A percentile compares a stretch with the other conserved stretches of the same genome.
Conservation (phyloP, 495 filamentous ascomycete genomes). For the Bacidia gigantensis region DNA sequence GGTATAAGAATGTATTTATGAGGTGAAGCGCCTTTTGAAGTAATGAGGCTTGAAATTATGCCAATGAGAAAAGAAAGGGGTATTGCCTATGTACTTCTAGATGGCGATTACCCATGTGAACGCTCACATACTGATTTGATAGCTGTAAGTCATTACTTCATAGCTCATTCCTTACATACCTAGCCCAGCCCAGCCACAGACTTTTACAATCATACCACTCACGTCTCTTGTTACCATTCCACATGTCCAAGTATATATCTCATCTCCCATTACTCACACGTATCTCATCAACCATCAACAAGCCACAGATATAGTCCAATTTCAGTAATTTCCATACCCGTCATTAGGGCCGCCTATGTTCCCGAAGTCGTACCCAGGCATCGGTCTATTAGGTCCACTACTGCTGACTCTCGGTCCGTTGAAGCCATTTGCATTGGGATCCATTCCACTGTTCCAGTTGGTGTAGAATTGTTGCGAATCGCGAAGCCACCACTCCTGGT, state of each 20-base stretch:
- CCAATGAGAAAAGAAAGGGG: neutral
- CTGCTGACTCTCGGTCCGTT: neutral
- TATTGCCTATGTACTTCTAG: neutral
- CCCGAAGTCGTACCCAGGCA: neutral
- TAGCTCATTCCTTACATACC: too few species aligned
- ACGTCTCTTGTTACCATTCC: too few species aligned
- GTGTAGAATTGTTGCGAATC: constrained; percentile 36
- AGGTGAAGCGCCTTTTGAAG: neutral
- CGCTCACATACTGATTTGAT: neutral
- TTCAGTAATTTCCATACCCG: neutral
- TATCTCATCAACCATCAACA: too few species aligned
- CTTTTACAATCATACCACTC: too few species aligned
- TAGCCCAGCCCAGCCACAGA: too few species aligned
- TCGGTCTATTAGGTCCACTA: neutral
- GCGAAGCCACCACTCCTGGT: constrained; percentile 46
- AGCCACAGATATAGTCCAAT: too few species aligned
- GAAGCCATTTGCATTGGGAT: neutral
- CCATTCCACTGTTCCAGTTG: constrained; percentile 27
- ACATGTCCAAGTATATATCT: too few species aligned
- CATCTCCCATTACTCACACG: too few species aligned
- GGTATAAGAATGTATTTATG: too few species aligned
- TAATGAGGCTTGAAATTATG: too few species aligned
- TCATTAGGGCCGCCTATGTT: neutral
- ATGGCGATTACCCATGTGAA: neutral
- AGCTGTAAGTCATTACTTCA: neutral